Evolutionary conservation across 192 early-diverging fungal genomes (phyloP).

Genomic region (Coemansia sp.): DNA sequence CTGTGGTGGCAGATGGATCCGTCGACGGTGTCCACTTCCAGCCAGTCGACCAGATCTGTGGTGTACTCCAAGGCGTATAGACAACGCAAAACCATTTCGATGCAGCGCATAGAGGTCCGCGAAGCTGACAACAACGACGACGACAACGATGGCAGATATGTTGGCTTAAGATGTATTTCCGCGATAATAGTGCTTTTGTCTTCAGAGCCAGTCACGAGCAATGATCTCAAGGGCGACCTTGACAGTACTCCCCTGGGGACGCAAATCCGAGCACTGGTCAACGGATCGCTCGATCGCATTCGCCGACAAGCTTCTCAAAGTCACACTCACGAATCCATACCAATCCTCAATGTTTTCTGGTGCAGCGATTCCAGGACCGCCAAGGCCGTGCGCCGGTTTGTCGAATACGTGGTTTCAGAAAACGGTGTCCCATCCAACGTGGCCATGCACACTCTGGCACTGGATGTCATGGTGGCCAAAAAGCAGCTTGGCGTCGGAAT

Average conservation of each 20-base stretch:
- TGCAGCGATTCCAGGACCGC: conserved; percentile 12
- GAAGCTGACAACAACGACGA: conserved; percentile 4
- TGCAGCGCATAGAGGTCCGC: conserved; percentile 16
- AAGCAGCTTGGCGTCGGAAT: conserved; percentile 34
- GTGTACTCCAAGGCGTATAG: not conserved
- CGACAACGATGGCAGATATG: not conserved
- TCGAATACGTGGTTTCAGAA: conserved; percentile 6
- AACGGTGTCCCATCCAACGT: conserved; percentile 19
- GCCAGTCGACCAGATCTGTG: not conserved
- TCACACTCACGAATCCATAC: not conserved
- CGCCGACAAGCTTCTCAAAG: not conserved
- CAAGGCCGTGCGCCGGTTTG: conserved; percentile 19
- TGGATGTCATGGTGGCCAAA: conserved; percentile 28
- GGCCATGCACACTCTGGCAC: conserved; percentile 14
- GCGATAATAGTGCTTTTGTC: conserved; percentile 29
- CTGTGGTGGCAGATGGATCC: conserved; percentile 53
- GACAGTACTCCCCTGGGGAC: not conserved
- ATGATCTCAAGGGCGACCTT: conserved; percentile 12
- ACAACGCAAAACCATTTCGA: not conserved
- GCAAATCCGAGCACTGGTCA: conserved; percentile 8
- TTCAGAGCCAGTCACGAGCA: conserved; percentile 16
- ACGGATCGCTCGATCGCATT: conserved; percentile 10
- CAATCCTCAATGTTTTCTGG: conserved; percentile 44
- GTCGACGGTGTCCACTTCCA: not conserved
- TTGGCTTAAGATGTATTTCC: not conserved